Evolutionary conservation across 768 basidiomycete species (phyloP).

Genomic region (Hemileccinum rubropunctum): DNA sequence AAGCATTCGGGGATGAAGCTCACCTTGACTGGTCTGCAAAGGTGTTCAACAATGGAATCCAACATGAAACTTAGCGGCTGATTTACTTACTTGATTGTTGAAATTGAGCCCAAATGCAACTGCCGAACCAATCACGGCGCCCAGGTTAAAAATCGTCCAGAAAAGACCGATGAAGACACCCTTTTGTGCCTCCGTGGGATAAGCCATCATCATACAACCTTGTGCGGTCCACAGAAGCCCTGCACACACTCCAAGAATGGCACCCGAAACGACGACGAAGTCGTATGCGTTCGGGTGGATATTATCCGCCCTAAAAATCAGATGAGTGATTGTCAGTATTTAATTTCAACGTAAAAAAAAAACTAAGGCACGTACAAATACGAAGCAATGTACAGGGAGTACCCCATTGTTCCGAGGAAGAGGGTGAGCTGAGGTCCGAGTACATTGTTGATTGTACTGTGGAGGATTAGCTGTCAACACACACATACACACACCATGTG

Average conservation of each 20-base stretch:
- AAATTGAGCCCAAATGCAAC: slow-evolving; percentile 74
- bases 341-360: neutral
- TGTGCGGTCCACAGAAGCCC: slow-evolving; percentile 80
- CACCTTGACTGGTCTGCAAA: slow-evolving; percentile 30
- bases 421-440: slow-evolving; percentile 77
- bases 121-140: slow-evolving; percentile 74
- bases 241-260: slow-evolving; percentile 70
- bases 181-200: slow-evolving; percentile 78
- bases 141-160: slow-evolving; percentile 83
- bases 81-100: slow-evolving; percentile 49
- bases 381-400: slow-evolving; percentile 71
- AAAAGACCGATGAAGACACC: slow-evolving; percentile 76
- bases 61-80: neutral
- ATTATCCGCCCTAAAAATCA: slow-evolving; percentile 55
- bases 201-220: slow-evolving; percentile 81
- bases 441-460: slow-evolving; percentile 74
- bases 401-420: slow-evolving; percentile 70
- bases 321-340: neutral
- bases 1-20: slow-evolving; percentile 1
- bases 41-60: neutral
- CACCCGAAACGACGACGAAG: slow-evolving; percentile 72
- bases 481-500: neutral
- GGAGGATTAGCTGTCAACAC: neutral
- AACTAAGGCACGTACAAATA: slow-evolving; percentile 54
- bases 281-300: slow-evolving; percentile 58